Evolutionary conservation across 306 rosid species (phyloP).

Genomic region (Citrullus mucosospermus): DNA sequence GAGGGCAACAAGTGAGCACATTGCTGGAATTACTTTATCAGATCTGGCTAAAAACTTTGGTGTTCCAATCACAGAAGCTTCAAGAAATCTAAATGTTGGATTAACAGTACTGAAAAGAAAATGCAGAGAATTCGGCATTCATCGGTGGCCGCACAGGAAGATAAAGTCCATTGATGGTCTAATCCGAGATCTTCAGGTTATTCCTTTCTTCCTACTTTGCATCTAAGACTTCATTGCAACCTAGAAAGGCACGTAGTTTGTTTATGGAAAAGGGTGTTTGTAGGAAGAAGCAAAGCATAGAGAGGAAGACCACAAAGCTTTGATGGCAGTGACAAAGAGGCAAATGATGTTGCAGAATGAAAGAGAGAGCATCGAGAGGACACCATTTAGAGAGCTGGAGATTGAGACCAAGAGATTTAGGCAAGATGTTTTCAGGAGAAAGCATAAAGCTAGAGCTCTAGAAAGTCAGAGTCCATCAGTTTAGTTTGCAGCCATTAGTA

Average conservation of each 20-base stretch:
- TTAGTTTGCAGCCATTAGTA: neutral
- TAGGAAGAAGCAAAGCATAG: slow-evolving; percentile 60
- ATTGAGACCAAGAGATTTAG: slow-evolving; percentile 77
- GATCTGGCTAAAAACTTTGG: slow-evolving; percentile 77
- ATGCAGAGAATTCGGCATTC: slow-evolving; percentile 87
- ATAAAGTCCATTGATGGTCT: slow-evolving; percentile 81
- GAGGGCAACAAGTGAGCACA: slow-evolving; percentile 55
- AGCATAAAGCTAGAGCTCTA: slow-evolving; percentile 60
- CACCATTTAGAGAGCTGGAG: slow-evolving; percentile 66
- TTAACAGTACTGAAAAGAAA: slow-evolving; percentile 79
- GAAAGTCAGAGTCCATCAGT: slow-evolving; percentile 19
- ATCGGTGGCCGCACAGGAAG: slow-evolving; percentile 95
- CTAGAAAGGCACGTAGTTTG: slow-evolving; percentile 1
- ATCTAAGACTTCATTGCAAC: slow-evolving; percentile 5
- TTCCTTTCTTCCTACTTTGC: slow-evolving; percentile 10
- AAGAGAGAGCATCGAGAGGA: slow-evolving; percentile 62
- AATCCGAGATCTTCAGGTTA: slow-evolving; percentile 81
- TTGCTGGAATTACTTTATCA: slow-evolving; percentile 48
- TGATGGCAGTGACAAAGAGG: slow-evolving; percentile 51
- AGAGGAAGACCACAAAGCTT: slow-evolving; percentile 42
- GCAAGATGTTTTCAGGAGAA: slow-evolving; percentile 89
- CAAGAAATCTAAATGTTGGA: slow-evolving; percentile 65
- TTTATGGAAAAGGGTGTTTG: neutral
- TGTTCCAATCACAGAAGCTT: slow-evolving; percentile 74
- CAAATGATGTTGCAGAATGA: slow-evolving; percentile 67